A percentile compares a stretch with the other conserved stretches of the same genome.
phyloP scores from a whole-genome alignment of 2,329 filamentous ascomycete genomes.

The Lecanicillium sp. region DNA sequence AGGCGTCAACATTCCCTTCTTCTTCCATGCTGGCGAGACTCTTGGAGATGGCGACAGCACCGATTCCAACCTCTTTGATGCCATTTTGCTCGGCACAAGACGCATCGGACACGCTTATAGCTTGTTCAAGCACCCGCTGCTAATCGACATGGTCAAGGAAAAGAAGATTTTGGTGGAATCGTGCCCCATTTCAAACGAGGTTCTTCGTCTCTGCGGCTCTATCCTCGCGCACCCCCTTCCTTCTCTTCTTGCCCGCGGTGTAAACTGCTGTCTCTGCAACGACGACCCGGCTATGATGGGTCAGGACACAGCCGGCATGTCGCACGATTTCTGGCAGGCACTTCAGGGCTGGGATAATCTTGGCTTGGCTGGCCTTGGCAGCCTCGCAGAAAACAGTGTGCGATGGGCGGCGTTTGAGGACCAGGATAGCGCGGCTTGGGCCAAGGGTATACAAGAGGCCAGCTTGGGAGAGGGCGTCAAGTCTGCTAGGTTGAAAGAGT shows the following conservation, averaged over 20 bases:
- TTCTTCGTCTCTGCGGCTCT: constrained; percentile 68
- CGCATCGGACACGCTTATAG: constrained; percentile 87
- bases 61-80: constrained; percentile 81
- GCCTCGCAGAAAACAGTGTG: constrained; percentile 86
- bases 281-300: constrained; percentile 87
- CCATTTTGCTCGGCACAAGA: constrained; percentile 75
- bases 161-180: constrained; percentile 82
- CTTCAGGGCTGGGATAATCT: constrained; percentile 88
- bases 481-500: constrained; percentile 65
- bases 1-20: constrained; percentile 79
- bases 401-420: constrained; percentile 87
- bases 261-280: constrained; percentile 77
- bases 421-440: constrained; percentile 61
- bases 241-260: constrained; percentile 74
- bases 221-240: constrained; percentile 75
- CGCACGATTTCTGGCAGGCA: constrained; percentile 90
- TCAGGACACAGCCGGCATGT: constrained; percentile 73
- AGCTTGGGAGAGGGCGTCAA: constrained; percentile 63
- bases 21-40: constrained; percentile 90
- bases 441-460: constrained; percentile 63
- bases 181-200: constrained; percentile 87
- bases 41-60: constrained; percentile 65
- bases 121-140: constrained; percentile 82
- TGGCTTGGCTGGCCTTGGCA: constrained; percentile 76
- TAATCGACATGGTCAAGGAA: constrained; percentile 83